Conservation (phyloP, 2,329 filamentous ascomycete genomes). For the Ascochyta koolunga region DNA sequence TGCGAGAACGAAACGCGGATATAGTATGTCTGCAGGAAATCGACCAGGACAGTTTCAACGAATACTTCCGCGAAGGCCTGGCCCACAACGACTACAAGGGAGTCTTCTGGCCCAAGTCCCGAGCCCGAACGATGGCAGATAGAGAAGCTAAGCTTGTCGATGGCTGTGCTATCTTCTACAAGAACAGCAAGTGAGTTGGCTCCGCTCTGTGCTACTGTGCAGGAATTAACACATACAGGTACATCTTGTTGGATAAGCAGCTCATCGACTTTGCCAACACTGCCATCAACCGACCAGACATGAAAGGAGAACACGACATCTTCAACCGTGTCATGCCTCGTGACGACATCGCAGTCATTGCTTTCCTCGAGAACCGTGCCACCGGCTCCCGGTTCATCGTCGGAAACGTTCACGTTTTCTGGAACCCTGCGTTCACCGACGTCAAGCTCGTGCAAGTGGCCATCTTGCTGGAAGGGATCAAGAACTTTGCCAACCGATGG, state of each 20-base stretch:
- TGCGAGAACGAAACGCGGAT: conserved; percentile 80
- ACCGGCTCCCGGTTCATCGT: conserved; percentile 93
- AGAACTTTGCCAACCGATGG: conserved; percentile 84
- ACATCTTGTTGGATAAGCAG: conserved; percentile 90
- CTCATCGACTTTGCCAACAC: conserved; percentile 89
- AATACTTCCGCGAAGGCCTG: conserved; percentile 86
- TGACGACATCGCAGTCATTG: conserved; percentile 92
- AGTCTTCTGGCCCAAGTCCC: conserved; percentile 87
- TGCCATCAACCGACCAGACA: conserved; percentile 92
- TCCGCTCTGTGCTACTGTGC: not conserved
- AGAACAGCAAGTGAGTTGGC: conserved; percentile 73
- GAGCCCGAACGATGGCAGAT: conserved; percentile 89
- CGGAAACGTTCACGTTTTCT: conserved; percentile 92
- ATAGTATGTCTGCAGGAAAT: conserved; percentile 94
- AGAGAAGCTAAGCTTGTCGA: conserved; percentile 90
- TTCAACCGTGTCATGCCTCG: conserved; percentile 99
- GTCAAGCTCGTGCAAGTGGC: conserved; percentile 97
- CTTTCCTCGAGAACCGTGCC: conserved; percentile 88
- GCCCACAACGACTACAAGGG: conserved; percentile 91
- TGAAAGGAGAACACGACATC: conserved; percentile 96
- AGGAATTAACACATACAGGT: conserved; percentile 50
- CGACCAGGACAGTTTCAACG: conserved; percentile 88
- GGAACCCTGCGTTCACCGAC: conserved; percentile 88
- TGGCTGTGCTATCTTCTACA: conserved; percentile 96
- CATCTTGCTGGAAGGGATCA: conserved; percentile 90